Percentiles rank a stretch among this genome's conserved stretches.
Conservation (phyloP, 208 protist genomes). For the Trypanosoma grayi region DNA sequence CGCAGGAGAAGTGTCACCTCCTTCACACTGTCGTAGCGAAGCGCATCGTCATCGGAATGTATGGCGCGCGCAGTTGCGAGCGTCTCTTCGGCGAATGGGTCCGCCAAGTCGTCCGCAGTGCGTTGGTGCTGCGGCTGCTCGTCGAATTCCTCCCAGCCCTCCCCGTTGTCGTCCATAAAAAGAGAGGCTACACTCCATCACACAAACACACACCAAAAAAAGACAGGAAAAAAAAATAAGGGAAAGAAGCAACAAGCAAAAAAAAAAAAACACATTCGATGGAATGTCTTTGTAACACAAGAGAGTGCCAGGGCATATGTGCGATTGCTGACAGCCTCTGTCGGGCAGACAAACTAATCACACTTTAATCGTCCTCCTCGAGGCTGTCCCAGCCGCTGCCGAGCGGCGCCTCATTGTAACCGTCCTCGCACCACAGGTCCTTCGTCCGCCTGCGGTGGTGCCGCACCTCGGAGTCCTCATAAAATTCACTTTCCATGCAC, state of each 20-base stretch:
- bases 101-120: conserved; percentile 3
- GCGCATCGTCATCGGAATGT: conserved; percentile 63
- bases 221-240: conserved; percentile 3
- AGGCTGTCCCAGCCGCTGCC: conserved; percentile 50
- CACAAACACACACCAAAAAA: conserved; percentile 6
- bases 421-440: conserved; percentile 41
- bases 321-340: no score
- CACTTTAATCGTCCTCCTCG: conserved; percentile 3
- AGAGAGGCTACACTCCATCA: conserved; percentile 2
- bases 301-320: neutral
- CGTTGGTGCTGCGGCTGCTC: conserved; percentile 12
- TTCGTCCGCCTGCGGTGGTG: neutral
- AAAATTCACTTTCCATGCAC: conserved; percentile 11
- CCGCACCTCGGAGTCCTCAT: conserved; percentile 1
- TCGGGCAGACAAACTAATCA: no score
- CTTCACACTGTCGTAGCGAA: conserved; percentile 78
- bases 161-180: conserved; percentile 43
- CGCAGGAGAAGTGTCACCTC: conserved; percentile 79
- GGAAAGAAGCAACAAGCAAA: conserved; percentile 3
- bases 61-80: conserved; percentile 30
- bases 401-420: conserved; percentile 40
- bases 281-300: neutral
- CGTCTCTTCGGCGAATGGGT: conserved; percentile 38
- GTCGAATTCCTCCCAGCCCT: conserved; percentile 58
- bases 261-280: neutral